Evolutionary conservation across 805 yeast genomes (phyloP).

Genomic region (Teunomyces atbi): DNA sequence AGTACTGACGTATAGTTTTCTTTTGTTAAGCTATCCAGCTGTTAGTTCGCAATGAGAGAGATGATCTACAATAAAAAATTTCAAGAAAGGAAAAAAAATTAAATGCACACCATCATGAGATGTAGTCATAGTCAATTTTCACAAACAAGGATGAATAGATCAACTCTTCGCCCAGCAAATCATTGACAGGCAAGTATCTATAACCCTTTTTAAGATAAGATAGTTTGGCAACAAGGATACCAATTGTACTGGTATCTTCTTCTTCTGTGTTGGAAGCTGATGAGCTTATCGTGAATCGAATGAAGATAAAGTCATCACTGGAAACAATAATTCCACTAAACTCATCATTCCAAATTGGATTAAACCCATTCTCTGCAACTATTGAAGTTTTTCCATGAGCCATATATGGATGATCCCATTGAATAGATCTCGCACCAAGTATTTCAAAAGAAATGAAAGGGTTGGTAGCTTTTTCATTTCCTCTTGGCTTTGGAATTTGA

Average conservation of each 20-base stretch:
- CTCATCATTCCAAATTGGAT: conserved; percentile 74
- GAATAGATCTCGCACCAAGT: conserved; percentile 40
- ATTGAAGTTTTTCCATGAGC: conserved; percentile 13
- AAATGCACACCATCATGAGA: conserved; percentile 1
- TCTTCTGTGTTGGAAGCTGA: conserved; percentile 13
- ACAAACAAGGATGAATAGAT: conserved; percentile 52
- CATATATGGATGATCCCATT: conserved; percentile 20
- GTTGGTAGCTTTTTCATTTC: conserved; percentile 46
- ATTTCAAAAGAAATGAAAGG: conserved; percentile 66
- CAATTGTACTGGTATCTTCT: conserved; percentile 36
- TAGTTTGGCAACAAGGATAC: conserved; percentile 60
- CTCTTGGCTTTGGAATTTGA: conserved; percentile 71
- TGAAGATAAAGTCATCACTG: conserved; percentile 50
- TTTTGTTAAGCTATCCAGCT: neutral
- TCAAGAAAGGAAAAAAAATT: conserved; percentile 1
- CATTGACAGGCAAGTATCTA: conserved; percentile 76
- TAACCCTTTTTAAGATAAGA: conserved; percentile 73
- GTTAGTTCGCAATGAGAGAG: conserved; percentile 3
- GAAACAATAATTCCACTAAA: conserved; percentile 44
- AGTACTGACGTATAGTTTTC: neutral
- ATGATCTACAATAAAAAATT: conserved; percentile 7
- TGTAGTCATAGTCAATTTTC: conserved; percentile 18
- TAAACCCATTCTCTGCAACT: conserved; percentile 74
- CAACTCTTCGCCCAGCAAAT: conserved; percentile 74
- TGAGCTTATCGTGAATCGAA: conserved; percentile 37